Evolutionary conservation across 2,329 filamentous ascomycete species (phyloP), one percentile per base, ranked within the genome.

Genomic region (Trichoderma asperellum): DNA sequence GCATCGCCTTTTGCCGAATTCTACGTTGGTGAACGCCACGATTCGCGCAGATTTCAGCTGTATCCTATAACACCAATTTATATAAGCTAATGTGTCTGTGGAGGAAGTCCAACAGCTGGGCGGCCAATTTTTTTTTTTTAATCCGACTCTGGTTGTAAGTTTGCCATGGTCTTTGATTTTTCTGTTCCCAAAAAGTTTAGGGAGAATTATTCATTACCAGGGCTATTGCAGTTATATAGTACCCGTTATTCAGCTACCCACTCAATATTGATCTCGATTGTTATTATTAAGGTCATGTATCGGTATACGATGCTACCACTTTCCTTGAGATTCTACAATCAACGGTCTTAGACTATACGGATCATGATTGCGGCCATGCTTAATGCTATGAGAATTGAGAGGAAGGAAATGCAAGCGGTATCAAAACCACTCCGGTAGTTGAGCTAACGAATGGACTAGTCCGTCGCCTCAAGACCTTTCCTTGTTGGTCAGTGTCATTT

Each of bases 251-350:
- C n/a, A n/a, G 10, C 60, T 53, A 10, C 11, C 10, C 43, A 27
- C n/a, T 24, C 12, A 10, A 11, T 3, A 29, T 8, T 29, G 6
- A 52, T 5, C 27, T 40, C 4, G n/a, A 84, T 85, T 71, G 79
- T 80, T 1, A 72, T 82, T 2, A 81, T 81, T 59, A 77, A 81
- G 61, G 75, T 80, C 37, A 83, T 83, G 81, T 82, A 82, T 27
- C 85, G 83, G 83, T 76, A 78, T 24, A 79, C 80, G 52, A 84
- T 24, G 24, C 24, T 2, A 3, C 24, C 83, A 83, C 82, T 11
- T 85, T 84, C 69, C 74, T 24, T 24, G 80, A 0, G 83, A 82
- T 52, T 76, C 81, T 8, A 79, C 80, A 0, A 82, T 81, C 6
- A 74, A 83, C 27, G 80, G 83, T 0, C 73, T 84, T 16, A 74